Evolutionary conservation across 371 early-diverging fungal species (phyloP), one percentile per base, ranked within the genome.

Genomic region (Polyrhizophydium stewartii): DNA sequence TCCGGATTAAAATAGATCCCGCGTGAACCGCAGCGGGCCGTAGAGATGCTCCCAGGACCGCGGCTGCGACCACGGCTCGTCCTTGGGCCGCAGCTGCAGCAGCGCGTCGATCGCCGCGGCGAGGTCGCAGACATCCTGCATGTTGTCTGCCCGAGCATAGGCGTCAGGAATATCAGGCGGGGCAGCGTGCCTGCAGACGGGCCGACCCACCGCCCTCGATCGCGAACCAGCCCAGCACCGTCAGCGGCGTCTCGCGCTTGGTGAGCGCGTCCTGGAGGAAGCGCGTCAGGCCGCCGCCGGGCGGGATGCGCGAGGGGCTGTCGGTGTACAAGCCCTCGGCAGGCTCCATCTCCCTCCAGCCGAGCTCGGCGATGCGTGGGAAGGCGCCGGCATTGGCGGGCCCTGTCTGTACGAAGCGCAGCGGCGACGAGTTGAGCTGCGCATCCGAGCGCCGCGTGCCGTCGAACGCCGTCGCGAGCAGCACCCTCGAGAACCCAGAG

Each of bases 221-320:
- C 13, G 53, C 35, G 25, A 53, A 53, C 53, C 53, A 53, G 25
- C 30, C 7, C 3, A 53, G 6, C 2, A 53, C 53, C 2, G n/a
- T 7, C 32, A 25, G 10, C 5, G 53, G 35, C 10, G 5, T 53
- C 30, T 31, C 32, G 16, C 25, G 10, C 5, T 7, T 21, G n/a
- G 30, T 25, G 16, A 3, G 7, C 49, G 22, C 49, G 32, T 53
- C 35, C 53, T 12, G 5, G 53, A 53, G 13, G 32, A 53, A 53
- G 5, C 53, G 25, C 19, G 53, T 53, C 30, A 53, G 32, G 27
- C 53, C 53, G n/a, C 53, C 53, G 35, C 53, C 53, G n/a, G 53
- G 53, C 5, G 53, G 53, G 35, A 53, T 53, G 30, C 30, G 30
- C 16, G 32, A 6, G 7, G 53, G 53, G n/a, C 5, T 31, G n/a